Evolutionary conservation across 495 filamentous ascomycete species (phyloP), one percentile per base, ranked within the genome.

Genomic region (Podospora appendiculata): DNA sequence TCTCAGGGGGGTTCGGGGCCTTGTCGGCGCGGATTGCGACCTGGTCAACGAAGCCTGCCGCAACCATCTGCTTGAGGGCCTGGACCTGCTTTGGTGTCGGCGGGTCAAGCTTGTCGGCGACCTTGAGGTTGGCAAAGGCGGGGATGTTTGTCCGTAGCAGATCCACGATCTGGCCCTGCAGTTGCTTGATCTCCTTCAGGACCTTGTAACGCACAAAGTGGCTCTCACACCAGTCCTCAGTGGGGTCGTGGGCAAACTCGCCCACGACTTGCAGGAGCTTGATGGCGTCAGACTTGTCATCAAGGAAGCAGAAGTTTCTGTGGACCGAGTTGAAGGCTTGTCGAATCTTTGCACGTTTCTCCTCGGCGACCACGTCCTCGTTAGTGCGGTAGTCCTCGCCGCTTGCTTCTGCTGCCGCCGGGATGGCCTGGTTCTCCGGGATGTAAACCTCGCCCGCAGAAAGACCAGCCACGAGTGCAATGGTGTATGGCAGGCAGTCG

Each of bases 11-110:
- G 14, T 75, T 75, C 4, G 89, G 87, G 0, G 87, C 75, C 9
- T 92, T 74, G 64, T 97, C 91, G 3, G 90, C 89, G 53, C 93
- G 89, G 61, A 97, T 92, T 47, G 94, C 94, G 46, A 99, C 78
- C 52, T 96, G 86, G 71, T 97, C 94, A 57, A 99, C 84, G 73
- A 96, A 99, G 3, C 90, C 94, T 0, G 90, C 87, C 0, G 91
- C 88, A 45, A 89, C 80, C 62, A 97, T 91, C 63, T 96, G 89
- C 60, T 91, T 90, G 8, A 99, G 76, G 0, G 88, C 83, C 55
- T 87, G 85, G 33, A 92, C 65, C 57, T 94, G 86, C 43, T 85
- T 83, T 0, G 80, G 57, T 0, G 81, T 79, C 3, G 91, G 91
- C 3, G 82, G 78, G 6, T 87, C 80, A 0, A 96, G 76, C 40